Percentiles rank a stretch among this genome's conserved stretches.
These are phyloP conservation scores for Solanum aculeatissimum DNA, from an alignment of 305 asterid species.

Conservation along the genomic window DNA sequence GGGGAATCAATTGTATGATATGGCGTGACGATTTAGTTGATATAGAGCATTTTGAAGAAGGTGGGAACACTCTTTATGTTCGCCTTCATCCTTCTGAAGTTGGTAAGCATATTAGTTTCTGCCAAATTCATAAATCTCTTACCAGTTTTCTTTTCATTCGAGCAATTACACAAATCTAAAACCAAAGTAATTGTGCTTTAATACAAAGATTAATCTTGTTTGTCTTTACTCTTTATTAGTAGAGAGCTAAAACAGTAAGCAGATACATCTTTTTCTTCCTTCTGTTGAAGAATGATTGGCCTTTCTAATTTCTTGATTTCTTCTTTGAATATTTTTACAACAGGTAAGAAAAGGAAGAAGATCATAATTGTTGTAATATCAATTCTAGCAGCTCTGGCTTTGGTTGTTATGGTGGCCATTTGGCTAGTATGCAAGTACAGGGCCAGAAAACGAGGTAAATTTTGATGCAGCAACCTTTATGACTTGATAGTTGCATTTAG, in stretches of 20 bases:
- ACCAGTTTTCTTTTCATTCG: background rate
- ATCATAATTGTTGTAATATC: slow-evolving; percentile 24
- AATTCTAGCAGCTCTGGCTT: background rate
- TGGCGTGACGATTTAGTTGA: slow-evolving; percentile 63
- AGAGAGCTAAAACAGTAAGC: background rate
- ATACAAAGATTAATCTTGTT: background rate
- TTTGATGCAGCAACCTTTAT: background rate
- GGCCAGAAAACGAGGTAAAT: slow-evolving; percentile 26
- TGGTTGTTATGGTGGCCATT: slow-evolving; percentile 11
- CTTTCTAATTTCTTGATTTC: background rate
- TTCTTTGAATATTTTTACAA: background rate
- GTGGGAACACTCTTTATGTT: slow-evolving; percentile 33
- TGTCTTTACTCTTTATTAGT: background rate
- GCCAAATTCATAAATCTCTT: background rate
- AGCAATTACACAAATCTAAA: background rate
- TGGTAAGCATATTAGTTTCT: slow-evolving; percentile 17
- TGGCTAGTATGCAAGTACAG: slow-evolving; percentile 32
- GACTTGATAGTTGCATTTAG: background rate
- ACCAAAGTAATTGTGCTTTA: background rate
- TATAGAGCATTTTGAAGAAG: slow-evolving; percentile 33
- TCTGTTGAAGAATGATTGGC: background rate
- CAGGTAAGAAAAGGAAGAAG: slow-evolving; percentile 22
- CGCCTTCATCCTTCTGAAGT: slow-evolving; percentile 47
- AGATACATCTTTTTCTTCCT: background rate
- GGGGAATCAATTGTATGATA: slow-evolving; percentile 51